phyloP scores from a whole-genome alignment of 2,329 filamentous ascomycete genomes.

The Botrytis hyacinthi region DNA sequence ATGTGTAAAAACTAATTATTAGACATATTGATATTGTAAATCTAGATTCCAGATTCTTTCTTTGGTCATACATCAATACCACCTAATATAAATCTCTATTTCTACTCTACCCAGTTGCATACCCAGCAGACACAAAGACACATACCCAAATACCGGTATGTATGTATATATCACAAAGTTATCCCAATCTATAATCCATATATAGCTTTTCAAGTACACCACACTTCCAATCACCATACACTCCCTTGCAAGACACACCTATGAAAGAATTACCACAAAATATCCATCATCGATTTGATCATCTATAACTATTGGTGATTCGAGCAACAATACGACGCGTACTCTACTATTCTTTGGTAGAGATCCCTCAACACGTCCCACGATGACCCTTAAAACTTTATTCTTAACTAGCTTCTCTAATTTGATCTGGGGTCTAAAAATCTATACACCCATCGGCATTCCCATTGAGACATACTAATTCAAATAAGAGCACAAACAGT shows the following conservation, averaged over 20 bases:
- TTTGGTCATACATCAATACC: neutral
- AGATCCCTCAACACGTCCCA: neutral
- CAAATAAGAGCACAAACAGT: neutral
- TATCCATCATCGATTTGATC: neutral
- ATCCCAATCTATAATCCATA: neutral
- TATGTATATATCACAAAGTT: neutral
- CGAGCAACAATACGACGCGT: neutral
- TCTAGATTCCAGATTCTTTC: neutral
- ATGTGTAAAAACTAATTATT: neutral
- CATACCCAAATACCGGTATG: too few relatives aligned
- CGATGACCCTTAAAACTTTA: neutral
- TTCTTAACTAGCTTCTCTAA: neutral
- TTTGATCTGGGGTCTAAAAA: neutral
- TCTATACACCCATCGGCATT: neutral
- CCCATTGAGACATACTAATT: neutral
- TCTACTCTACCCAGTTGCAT: neutral
- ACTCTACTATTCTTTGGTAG: neutral
- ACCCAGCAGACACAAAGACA: rapidly evolving
- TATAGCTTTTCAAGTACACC: neutral
- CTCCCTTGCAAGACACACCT: neutral
- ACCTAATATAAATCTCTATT: neutral
- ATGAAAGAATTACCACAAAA: neutral
- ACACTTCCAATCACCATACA: neutral
- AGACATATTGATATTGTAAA: neutral
- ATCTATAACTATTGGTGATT: too few relatives aligned